A percentile compares a stretch with the other conserved stretches of the same genome.
These are phyloP conservation scores for Halteria grandinella DNA, from an alignment of 73 alveolate species.

Conservation along the genomic window DNA sequence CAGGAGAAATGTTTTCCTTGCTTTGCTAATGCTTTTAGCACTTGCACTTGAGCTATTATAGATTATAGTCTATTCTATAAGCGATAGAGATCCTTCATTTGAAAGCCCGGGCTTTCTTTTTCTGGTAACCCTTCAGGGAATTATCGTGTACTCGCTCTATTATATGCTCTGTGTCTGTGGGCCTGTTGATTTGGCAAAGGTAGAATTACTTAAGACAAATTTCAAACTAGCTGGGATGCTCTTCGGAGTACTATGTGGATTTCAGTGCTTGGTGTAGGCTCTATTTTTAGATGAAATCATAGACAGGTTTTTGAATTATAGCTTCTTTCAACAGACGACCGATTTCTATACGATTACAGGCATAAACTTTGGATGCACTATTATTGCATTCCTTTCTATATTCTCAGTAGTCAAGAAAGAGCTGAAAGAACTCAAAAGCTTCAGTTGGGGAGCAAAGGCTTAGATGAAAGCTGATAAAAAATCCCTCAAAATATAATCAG, in stretches of 20 bases:
- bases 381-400: no score
- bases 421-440: no score
- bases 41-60: not conserved
- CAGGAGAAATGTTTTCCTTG: not conserved
- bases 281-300: no score
- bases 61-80: not conserved
- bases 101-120: not conserved
- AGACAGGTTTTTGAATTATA: no score
- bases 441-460: no score
- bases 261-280: not conserved
- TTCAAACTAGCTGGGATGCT: constrained; percentile 4
- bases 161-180: constrained; percentile 14
- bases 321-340: no score
- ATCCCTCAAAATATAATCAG: no score
- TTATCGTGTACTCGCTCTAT: not conserved
- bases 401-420: no score
- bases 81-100: not conserved
- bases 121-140: not conserved
- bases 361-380: no score
- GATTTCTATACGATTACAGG: no score
- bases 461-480: no score
- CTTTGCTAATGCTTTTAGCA: not conserved
- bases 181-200: constrained; percentile 9
- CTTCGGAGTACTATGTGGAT: not conserved
- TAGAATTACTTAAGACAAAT: not conserved